phyloP scores from a whole-genome alignment of 208 protist genomes.

The Crithidia acanthocephali region DNA sequence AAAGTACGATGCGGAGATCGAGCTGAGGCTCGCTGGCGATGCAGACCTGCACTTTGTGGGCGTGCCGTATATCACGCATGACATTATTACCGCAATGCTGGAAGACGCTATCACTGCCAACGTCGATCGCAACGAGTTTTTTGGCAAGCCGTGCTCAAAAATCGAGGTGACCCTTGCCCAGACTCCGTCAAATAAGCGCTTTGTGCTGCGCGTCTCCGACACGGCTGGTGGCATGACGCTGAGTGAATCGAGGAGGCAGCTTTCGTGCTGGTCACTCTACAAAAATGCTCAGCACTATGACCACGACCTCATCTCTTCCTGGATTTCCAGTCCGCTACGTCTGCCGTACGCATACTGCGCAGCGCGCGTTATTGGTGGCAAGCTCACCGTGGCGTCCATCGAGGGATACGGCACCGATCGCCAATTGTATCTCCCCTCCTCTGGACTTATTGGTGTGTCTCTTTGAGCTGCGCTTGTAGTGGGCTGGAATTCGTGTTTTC shows the following conservation, averaged over 20 bases:
- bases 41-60: constrained; percentile 51
- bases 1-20: constrained; percentile 58
- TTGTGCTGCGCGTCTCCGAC: constrained; percentile 68
- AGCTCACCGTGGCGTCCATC: constrained; percentile 62
- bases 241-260: constrained; percentile 29
- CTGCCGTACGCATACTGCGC: constrained; percentile 66
- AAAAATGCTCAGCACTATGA: constrained; percentile 30
- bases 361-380: constrained; percentile 54
- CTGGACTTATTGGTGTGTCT: constrained; percentile 36
- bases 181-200: constrained; percentile 41
- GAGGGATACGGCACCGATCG: constrained; percentile 81
- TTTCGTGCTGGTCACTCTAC: constrained; percentile 67
- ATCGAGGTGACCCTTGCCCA: constrained; percentile 69
- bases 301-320: constrained; percentile 32
- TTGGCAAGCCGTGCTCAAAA: constrained; percentile 52
- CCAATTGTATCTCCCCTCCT: constrained; percentile 57
- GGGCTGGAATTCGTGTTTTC: too few species aligned
- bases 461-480: constrained; percentile 11
- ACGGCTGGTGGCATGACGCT: constrained; percentile 72
- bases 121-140: constrained; percentile 50
- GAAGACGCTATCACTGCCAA: constrained; percentile 70
- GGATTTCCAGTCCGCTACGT: constrained; percentile 68
- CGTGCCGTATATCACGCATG: constrained; percentile 70
- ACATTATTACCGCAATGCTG: constrained; percentile 74
- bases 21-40: constrained; percentile 55